Percentiles rank a stretch among this genome's conserved stretches.
Evolutionary conservation across 2,329 filamentous ascomycete genomes (phyloP).

Genomic region (Colletotrichum destructivum): DNA sequence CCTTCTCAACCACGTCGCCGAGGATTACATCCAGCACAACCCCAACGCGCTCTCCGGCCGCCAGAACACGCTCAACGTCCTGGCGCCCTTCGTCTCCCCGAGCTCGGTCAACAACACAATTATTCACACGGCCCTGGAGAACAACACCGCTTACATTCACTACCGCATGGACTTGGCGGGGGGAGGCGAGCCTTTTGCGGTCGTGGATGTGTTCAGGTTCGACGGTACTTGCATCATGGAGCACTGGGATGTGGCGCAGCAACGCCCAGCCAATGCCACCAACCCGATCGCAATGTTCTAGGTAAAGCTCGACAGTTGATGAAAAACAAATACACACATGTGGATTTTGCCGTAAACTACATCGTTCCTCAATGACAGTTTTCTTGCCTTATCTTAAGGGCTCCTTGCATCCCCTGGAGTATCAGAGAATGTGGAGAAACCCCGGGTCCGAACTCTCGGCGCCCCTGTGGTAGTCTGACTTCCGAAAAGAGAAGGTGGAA

Average conservation of each 20-base stretch:
- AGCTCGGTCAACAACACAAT: conserved; percentile 29
- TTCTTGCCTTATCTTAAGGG: not conserved
- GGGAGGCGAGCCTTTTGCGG: conserved; percentile 16
- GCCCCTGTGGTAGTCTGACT: not conserved
- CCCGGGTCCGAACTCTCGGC: not conserved
- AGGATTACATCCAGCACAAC: conserved; percentile 43
- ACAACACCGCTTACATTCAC: conserved; percentile 31
- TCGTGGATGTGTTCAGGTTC: conserved; percentile 41
- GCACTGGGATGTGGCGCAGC: conserved; percentile 42
- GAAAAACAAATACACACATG: no score
- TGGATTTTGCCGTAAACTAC: no score
- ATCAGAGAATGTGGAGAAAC: not conserved
- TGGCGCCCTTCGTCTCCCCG: conserved; percentile 28
- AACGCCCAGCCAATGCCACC: conserved; percentile 22
- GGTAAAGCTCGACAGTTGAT: not conserved
- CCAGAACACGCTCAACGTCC: conserved; percentile 14
- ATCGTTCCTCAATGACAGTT: not conserved
- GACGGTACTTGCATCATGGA: conserved; percentile 42
- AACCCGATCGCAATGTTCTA: conserved; percentile 38
- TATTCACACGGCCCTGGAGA: conserved; percentile 20
- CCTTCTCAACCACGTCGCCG: conserved; percentile 29
- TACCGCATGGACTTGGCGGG: conserved; percentile 30
- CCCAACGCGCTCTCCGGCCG: conserved; percentile 34
- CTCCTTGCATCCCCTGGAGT: no score
- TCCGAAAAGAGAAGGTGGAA: not conserved